A percentile compares a stretch with the other conserved stretches of the same genome.
Conservation (phyloP, 2,329 filamentous ascomycete species). For the Dichotomopilus funicola region DNA sequence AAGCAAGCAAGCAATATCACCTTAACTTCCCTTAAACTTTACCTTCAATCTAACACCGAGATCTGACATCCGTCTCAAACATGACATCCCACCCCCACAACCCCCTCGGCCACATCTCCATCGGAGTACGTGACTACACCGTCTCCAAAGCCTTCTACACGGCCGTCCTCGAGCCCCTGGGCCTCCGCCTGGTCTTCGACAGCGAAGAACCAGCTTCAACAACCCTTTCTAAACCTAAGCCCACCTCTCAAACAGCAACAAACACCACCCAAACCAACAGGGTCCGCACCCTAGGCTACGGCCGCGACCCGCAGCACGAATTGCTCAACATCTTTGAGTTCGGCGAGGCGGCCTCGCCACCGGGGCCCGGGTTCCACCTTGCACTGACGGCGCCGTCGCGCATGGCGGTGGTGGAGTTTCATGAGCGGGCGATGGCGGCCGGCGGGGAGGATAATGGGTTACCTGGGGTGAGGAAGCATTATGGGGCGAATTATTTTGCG, state of each 20-base stretch:
- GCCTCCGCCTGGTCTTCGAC: slow-evolving; percentile 28
- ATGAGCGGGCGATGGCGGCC: slow-evolving; percentile 23
- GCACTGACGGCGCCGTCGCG: slow-evolving; percentile 30
- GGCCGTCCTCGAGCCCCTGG: slow-evolving; percentile 25
- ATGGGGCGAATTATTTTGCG: slow-evolving; percentile 30
- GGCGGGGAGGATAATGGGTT: slow-evolving; percentile 28
- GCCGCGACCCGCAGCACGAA: slow-evolving; percentile 25
- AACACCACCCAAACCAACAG: slow-evolving; percentile 3
- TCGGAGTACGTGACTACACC: slow-evolving; percentile 20
- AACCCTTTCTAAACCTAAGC: background rate
- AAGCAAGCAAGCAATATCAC: too few relatives aligned
- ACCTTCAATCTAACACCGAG: too few relatives aligned
- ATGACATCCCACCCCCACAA: background rate
- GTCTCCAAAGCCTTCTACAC: slow-evolving; percentile 29
- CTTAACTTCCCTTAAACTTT: too few relatives aligned
- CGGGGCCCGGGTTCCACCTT: slow-evolving; percentile 28
- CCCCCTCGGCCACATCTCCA: slow-evolving; percentile 23
- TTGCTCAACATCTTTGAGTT: slow-evolving; percentile 29
- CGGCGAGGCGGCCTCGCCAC: slow-evolving; percentile 18
- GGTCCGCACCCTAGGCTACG: slow-evolving; percentile 27
- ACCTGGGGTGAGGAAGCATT: slow-evolving; percentile 28
- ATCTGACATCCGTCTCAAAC: too few relatives aligned
- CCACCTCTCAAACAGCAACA: background rate
- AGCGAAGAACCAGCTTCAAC: slow-evolving; percentile 16
- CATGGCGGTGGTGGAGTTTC: slow-evolving; percentile 27